Conservation (phyloP, 1,139 yeast species). For the Nadsonia starkeyi-henricii region DNA sequence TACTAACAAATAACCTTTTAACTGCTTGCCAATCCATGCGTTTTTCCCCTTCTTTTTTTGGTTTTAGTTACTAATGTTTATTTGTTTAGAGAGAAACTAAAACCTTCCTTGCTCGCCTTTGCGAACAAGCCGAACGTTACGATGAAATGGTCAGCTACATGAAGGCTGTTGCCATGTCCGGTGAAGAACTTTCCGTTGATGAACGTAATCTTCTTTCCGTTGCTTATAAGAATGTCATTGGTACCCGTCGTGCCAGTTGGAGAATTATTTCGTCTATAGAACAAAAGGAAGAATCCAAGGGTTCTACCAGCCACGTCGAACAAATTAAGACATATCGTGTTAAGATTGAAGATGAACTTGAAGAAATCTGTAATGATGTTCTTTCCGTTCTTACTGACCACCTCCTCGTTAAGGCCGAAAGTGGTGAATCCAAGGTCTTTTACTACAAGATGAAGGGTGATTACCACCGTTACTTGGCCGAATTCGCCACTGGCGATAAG, state of each 20-base stretch:
- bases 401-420: slow-evolving; percentile 87
- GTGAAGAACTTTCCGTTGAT: slow-evolving; percentile 91
- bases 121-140: slow-evolving; percentile 99
- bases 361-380: slow-evolving; percentile 91
- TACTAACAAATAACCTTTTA: no score
- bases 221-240: slow-evolving; percentile 96
- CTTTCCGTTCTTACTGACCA: slow-evolving; percentile 75
- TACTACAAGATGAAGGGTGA: slow-evolving; percentile 99
- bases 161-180: slow-evolving; percentile 94
- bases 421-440: slow-evolving; percentile 96
- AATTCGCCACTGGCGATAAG: slow-evolving; percentile 85
- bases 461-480: slow-evolving; percentile 98
- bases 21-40: no score
- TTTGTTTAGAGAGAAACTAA: slow-evolving; percentile 75
- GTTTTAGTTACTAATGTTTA: not conserved
- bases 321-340: slow-evolving; percentile 91
- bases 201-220: slow-evolving; percentile 95
- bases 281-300: slow-evolving; percentile 97
- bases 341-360: slow-evolving; percentile 87
- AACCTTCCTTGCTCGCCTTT: slow-evolving; percentile 92
- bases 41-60: no score
- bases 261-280: slow-evolving; percentile 97
- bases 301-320: slow-evolving; percentile 67
- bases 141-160: slow-evolving; percentile 98
- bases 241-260: slow-evolving; percentile 99